Conservation (phyloP, 2,329 filamentous ascomycete genomes). For the Colletotrichum nymphaeae region DNA sequence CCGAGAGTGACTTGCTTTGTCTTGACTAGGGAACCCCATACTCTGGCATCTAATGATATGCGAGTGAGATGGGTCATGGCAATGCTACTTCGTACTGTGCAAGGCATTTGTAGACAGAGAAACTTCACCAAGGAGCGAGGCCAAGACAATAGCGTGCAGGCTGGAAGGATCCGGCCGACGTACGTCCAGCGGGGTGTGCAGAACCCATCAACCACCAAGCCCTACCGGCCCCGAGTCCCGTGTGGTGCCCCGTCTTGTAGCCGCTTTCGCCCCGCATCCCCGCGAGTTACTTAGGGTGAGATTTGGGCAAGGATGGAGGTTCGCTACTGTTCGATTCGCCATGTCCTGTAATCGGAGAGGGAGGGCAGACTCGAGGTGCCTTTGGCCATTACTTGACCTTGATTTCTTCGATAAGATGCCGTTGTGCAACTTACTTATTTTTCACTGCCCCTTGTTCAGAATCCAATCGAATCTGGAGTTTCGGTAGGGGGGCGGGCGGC, state of each 20-base stretch:
- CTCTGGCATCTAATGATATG: not conserved
- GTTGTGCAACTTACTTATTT: not conserved
- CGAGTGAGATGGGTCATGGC: not conserved
- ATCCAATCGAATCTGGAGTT: not conserved
- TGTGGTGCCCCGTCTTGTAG: not conserved
- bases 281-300: not conserved
- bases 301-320: not conserved
- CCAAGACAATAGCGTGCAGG: not conserved
- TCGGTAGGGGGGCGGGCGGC: not conserved
- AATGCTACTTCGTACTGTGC: no score
- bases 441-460: no score
- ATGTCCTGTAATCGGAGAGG: not conserved
- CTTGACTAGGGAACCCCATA: not conserved
- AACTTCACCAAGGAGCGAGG: not conserved
- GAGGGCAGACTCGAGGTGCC: not conserved
- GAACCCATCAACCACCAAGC: not conserved
- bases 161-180: slow-evolving; percentile 18
- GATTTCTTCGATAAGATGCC: not conserved
- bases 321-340: not conserved
- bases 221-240: not conserved
- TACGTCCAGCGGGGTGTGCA: not conserved
- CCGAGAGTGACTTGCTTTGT: not conserved
- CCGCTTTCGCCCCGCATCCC: not conserved
- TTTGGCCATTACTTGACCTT: not conserved
- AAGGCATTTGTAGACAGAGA: not conserved